phyloP scores from a whole-genome alignment of 108 stramenopile species.

The Fistulifera solaris region DNA sequence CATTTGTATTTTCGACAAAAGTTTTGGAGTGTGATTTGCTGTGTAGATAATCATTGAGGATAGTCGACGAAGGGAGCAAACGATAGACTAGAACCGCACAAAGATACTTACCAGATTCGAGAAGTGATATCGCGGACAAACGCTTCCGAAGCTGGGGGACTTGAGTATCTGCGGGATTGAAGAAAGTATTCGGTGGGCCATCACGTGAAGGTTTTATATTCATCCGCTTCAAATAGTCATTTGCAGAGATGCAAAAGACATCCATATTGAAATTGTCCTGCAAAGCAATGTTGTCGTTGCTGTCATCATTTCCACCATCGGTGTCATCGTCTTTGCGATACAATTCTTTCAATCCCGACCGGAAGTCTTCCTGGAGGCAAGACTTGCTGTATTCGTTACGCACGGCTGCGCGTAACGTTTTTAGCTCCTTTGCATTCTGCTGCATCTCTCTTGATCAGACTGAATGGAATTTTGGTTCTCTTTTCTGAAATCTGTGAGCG shows the following conservation, averaged over 20 bases:
- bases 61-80: neutral
- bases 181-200: conserved; percentile 27
- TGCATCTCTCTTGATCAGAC: too few species aligned
- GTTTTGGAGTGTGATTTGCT: too few species aligned
- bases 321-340: conserved; percentile 23
- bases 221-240: conserved; percentile 37
- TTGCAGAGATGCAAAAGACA: conserved; percentile 32
- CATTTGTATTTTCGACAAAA: conserved; percentile 3
- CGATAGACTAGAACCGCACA: conserved; percentile 16
- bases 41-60: too few species aligned
- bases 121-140: conserved; percentile 26
- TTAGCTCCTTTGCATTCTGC: conserved; percentile 19
- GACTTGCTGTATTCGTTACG: conserved; percentile 35
- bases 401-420: conserved; percentile 25
- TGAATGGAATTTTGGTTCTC: neutral
- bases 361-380: conserved; percentile 36
- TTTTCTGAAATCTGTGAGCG: neutral
- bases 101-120: conserved; percentile 10
- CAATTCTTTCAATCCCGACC: conserved; percentile 29
- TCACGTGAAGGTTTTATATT: conserved; percentile 30
- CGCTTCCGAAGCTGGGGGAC: conserved; percentile 19
- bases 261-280: conserved; percentile 30
- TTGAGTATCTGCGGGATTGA: conserved; percentile 23
- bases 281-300: conserved; percentile 7
- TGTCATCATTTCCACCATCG: conserved; percentile 6